Conservation (phyloP, 352 stramenopile species). For the Stramenopiles sp. region DNA sequence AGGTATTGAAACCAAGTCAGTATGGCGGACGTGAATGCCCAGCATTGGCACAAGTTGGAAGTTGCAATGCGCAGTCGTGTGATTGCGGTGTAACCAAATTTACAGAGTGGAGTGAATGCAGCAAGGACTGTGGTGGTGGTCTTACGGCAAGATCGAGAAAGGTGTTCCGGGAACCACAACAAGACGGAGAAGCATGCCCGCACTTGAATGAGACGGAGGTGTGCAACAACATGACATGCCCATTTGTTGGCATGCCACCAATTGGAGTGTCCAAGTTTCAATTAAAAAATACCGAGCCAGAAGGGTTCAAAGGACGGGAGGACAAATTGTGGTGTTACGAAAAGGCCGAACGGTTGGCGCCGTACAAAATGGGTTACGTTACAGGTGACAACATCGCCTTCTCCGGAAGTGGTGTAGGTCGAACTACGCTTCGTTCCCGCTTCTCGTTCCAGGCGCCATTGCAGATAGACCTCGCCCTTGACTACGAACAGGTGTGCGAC, state of each 20-base stretch:
- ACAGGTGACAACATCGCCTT: neutral
- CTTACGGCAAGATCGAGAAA: neutral
- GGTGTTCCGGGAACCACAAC: neutral
- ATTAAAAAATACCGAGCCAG: neutral
- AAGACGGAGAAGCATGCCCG: neutral
- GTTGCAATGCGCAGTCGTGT: neutral
- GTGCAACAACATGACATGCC: neutral
- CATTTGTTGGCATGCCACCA: neutral
- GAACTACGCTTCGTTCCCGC: neutral
- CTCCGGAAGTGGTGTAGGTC: neutral
- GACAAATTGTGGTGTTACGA: neutral
- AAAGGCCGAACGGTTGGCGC: neutral
- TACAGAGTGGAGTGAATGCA: neutral
- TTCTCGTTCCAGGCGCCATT: neutral
- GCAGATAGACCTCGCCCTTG: neutral
- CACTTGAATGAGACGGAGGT: neutral
- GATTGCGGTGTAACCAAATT: slow-evolving; percentile 2
- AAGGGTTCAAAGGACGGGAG: neutral
- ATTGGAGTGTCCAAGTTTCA: neutral
- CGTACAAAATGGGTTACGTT: neutral
- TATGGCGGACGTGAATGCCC: neutral
- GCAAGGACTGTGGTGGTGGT: neutral
- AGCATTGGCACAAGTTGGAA: neutral
- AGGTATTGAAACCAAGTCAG: neutral
- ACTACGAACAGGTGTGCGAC: neutral